Conservation (phyloP, 1,284 basidiomycete species). For the Porodaedalea pini region DNA sequence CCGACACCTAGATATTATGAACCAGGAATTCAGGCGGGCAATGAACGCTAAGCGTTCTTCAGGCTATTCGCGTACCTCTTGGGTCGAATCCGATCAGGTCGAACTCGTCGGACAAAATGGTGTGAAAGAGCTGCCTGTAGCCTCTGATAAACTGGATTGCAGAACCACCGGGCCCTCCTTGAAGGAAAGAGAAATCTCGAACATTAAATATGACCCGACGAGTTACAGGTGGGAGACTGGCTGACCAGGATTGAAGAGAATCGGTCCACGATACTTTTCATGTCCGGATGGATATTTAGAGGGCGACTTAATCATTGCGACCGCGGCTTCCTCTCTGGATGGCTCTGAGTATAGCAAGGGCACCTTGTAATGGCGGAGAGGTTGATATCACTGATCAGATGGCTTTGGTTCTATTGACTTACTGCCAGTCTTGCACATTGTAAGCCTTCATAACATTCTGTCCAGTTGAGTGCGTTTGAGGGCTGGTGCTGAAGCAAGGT, state of each 20-base stretch:
- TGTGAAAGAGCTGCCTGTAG: conserved; percentile 3
- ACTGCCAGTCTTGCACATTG: conserved; percentile 7
- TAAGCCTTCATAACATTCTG: conserved; percentile 1
- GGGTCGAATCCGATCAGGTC: conserved; percentile 23
- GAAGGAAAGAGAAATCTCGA: too few species aligned
- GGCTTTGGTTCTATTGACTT: neutral
- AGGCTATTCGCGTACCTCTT: conserved; percentile 12
- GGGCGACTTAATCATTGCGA: conserved; percentile 20
- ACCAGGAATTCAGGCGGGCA: neutral
- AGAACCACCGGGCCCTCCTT: conserved; percentile 22
- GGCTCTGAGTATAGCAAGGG: conserved; percentile 23
- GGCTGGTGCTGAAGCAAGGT: neutral
- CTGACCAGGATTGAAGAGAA: conserved; percentile 24
- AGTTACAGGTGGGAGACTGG: neutral
- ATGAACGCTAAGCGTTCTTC: neutral
- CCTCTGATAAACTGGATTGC: conserved; percentile 10
- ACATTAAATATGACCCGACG: too few species aligned
- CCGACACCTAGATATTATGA: conserved; percentile 16
- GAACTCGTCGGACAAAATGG: conserved; percentile 17
- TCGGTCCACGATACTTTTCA: conserved; percentile 22
- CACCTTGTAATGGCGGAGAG: conserved; percentile 8
- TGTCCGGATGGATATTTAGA: conserved; percentile 14
- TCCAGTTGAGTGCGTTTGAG: conserved; percentile 1
- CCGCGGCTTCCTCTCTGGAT: conserved; percentile 16
- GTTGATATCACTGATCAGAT: neutral